Evolutionary conservation across 176 grass and related monocot genomes (phyloP).

Genomic region (Microstegium vimineum): DNA sequence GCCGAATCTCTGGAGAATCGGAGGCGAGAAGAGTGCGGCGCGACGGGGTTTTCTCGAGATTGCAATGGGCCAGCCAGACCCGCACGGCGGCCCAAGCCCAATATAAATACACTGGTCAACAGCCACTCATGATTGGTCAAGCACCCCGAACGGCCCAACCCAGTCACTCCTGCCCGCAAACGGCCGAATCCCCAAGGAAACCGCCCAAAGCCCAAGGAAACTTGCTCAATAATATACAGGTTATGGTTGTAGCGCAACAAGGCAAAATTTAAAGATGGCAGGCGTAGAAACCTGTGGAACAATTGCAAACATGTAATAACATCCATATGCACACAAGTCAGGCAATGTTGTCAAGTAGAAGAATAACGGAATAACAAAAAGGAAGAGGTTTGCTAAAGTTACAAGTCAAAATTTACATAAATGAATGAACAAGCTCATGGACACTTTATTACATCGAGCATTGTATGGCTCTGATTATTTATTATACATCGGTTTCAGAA

Average conservation of each 20-base stretch:
- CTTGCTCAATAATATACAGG: not conserved
- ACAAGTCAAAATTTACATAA: slow-evolving; percentile 24
- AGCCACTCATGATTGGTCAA: not conserved
- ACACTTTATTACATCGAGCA: slow-evolving; percentile 66
- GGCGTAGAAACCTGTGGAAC: not conserved
- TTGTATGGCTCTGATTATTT: slow-evolving; percentile 47
- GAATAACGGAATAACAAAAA: not conserved
- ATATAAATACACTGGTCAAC: not conserved
- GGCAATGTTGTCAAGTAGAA: not conserved
- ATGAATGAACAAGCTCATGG: slow-evolving; percentile 19
- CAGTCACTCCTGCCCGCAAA: not conserved
- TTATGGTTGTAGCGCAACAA: not conserved
- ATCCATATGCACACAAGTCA: not conserved
- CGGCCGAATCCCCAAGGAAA: not conserved
- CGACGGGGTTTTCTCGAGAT: not conserved
- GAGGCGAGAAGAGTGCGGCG: not conserved
- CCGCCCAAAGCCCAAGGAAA: no score
- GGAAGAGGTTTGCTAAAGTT: no score
- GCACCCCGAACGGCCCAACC: not conserved
- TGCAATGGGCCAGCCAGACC: not conserved
- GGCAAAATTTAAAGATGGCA: not conserved
- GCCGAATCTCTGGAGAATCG: not conserved
- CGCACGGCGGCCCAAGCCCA: not conserved
- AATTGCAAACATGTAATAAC: not conserved
- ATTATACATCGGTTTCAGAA: slow-evolving; percentile 33